Conservation (phyloP, 352 stramenopile genomes). For the Hyaloperonospora brassicae region DNA sequence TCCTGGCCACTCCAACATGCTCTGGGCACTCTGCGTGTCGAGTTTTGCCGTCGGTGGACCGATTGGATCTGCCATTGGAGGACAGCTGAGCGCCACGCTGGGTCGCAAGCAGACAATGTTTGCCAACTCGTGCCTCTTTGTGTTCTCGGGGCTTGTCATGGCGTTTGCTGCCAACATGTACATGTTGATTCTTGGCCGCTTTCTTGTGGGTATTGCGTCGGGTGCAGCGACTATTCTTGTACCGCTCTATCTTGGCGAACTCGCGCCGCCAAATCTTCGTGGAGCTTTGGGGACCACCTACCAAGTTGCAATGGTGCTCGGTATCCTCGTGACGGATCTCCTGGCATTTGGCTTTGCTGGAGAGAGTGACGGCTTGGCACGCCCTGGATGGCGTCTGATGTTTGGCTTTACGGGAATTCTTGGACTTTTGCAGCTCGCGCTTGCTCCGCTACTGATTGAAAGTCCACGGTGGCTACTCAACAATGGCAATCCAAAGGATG, state of each 20-base stretch:
- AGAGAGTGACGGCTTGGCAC: slow-evolving; percentile 33
- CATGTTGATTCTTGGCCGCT: slow-evolving; percentile 55
- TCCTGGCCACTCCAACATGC: slow-evolving; percentile 43
- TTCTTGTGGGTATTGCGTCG: slow-evolving; percentile 57
- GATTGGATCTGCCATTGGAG: slow-evolving; percentile 44
- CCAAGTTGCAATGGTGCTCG: slow-evolving; percentile 56
- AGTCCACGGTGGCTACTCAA: slow-evolving; percentile 60
- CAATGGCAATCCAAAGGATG: slow-evolving; percentile 49
- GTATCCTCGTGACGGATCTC: slow-evolving; percentile 39
- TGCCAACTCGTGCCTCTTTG: slow-evolving; percentile 46
- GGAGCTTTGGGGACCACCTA: slow-evolving; percentile 57
- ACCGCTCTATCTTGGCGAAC: slow-evolving; percentile 59
- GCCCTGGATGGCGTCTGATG: slow-evolving; percentile 57
- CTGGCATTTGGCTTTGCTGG: slow-evolving; percentile 54
- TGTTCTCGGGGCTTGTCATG: slow-evolving; percentile 44
- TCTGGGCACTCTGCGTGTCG: slow-evolving; percentile 58
- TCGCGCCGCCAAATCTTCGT: slow-evolving; percentile 57
- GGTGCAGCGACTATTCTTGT: slow-evolving; percentile 62
- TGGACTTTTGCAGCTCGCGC: slow-evolving; percentile 38
- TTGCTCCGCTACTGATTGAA: slow-evolving; percentile 49
- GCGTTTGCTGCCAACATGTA: slow-evolving; percentile 56
- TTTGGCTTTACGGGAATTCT: slow-evolving; percentile 56
- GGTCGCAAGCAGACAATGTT: slow-evolving; percentile 53
- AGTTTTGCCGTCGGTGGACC: slow-evolving; percentile 54
- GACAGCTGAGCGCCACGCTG: slow-evolving; percentile 37